These are phyloP conservation scores for Insectozyma bohioensis DNA, from an alignment of 1,139 yeast species.

Conservation along the genomic window DNA sequence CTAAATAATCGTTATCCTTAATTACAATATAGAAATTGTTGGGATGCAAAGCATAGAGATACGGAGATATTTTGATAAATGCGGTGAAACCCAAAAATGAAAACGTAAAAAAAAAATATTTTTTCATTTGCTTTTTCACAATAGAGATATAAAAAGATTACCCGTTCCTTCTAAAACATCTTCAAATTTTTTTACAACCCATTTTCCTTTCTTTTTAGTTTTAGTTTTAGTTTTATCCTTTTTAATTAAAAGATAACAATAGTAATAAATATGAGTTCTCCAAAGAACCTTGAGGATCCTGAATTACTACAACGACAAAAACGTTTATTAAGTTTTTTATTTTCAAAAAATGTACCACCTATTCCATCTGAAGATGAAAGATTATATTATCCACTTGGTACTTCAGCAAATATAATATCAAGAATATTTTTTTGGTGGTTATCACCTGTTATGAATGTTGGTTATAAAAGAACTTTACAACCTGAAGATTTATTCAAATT, in stretches of 20 bases:
- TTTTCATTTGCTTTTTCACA: too few species aligned
- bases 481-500: conserved; percentile 45
- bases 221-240: too few species aligned
- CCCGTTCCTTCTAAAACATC: too few species aligned
- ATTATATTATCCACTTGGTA: conserved; percentile 30
- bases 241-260: too few species aligned
- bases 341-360: conserved; percentile 38
- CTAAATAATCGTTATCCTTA: too few species aligned
- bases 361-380: conserved; percentile 43
- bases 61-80: too few species aligned
- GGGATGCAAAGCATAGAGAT: too few species aligned
- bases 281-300: conserved; percentile 11
- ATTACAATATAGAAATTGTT: too few species aligned
- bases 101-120: too few species aligned
- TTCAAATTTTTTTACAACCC: too few species aligned
- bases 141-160: too few species aligned
- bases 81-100: too few species aligned
- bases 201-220: background rate
- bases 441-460: conserved; percentile 45
- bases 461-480: conserved; percentile 50
- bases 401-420: conserved; percentile 34
- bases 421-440: conserved; percentile 52
- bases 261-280: background rate
- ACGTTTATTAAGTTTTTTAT: conserved; percentile 29
- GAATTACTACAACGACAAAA: conserved; percentile 22